phyloP scores from a whole-genome alignment of 768 basidiomycete genomes.

The Gyrodon lividus region DNA sequence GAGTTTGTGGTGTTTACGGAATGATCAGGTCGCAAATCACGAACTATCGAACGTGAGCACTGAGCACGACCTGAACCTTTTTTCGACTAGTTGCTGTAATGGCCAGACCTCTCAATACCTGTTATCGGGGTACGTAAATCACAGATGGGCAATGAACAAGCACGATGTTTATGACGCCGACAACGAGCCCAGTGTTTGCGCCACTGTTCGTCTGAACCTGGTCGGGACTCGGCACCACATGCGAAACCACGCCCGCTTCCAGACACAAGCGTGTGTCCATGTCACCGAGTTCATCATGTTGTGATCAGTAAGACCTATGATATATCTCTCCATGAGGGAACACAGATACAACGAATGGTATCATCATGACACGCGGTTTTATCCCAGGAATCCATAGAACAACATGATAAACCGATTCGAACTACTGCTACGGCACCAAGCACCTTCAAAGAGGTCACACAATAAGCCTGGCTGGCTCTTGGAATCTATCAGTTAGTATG shows the following conservation, averaged over 20 bases:
- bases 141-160: neutral
- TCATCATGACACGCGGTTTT: neutral
- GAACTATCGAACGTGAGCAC: slow-evolving; percentile 5
- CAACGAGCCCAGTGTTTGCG: neutral
- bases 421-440: slow-evolving; percentile 1
- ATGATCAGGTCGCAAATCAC: slow-evolving; percentile 10
- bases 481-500: too few relatives aligned
- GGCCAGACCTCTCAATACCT: neutral
- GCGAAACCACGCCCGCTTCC: slow-evolving; percentile 1
- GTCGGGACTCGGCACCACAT: neutral
- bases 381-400: slow-evolving; percentile 4
- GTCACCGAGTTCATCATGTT: neutral
- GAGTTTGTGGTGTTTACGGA: slow-evolving; percentile 49
- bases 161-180: slow-evolving; percentile 4
- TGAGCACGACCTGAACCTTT: slow-evolving; percentile 2
- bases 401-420: neutral
- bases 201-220: neutral
- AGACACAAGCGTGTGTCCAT: too few relatives aligned
- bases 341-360: too few relatives aligned
- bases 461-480: too few relatives aligned
- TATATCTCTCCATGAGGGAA: too few relatives aligned
- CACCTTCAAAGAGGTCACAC: slow-evolving; percentile 4
- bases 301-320: neutral
- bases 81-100: neutral
- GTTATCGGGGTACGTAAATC: neutral